Evolutionary conservation across 768 basidiomycete species (phyloP).

Genomic region (Rubroboletus satanas): DNA sequence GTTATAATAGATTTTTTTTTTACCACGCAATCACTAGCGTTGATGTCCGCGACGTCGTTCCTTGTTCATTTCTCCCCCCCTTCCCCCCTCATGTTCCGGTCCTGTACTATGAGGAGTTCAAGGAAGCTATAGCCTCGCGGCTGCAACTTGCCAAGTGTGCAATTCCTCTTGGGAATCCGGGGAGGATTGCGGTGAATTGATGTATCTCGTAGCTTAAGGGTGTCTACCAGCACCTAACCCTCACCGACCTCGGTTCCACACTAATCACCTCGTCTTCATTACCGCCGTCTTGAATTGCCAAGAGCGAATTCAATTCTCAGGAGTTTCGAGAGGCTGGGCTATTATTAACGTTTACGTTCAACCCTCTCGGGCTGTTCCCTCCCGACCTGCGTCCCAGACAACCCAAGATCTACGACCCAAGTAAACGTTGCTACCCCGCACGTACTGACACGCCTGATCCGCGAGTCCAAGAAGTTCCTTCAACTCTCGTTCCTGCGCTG

Average conservation of each 20-base stretch:
- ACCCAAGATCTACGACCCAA: slow-evolving; percentile 16
- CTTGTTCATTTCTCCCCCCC: neutral
- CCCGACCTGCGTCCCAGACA: slow-evolving; percentile 20
- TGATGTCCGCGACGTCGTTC: neutral
- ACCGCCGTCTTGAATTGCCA: neutral
- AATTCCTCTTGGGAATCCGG: neutral
- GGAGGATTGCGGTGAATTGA: neutral
- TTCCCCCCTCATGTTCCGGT: neutral
- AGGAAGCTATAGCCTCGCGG: neutral
- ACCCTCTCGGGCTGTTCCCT: neutral
- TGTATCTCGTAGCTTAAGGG: neutral
- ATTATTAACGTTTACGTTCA: too few species aligned
- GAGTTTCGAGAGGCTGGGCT: neutral
- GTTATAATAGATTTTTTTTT: slow-evolving; percentile 11
- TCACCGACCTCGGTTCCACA: neutral
- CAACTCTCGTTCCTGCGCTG: slow-evolving; percentile 12
- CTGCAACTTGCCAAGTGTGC: neutral
- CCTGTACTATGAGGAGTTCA: neutral
- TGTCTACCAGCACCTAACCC: neutral
- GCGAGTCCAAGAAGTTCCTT: slow-evolving; percentile 12
- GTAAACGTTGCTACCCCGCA: neutral
- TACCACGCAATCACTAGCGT: neutral
- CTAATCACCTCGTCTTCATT: neutral
- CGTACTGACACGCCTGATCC: neutral
- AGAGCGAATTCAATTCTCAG: neutral